Evolutionary conservation across 768 basidiomycete species (phyloP), one percentile per base, ranked within the genome.

Genomic region (Xerocomellus intermedius): DNA sequence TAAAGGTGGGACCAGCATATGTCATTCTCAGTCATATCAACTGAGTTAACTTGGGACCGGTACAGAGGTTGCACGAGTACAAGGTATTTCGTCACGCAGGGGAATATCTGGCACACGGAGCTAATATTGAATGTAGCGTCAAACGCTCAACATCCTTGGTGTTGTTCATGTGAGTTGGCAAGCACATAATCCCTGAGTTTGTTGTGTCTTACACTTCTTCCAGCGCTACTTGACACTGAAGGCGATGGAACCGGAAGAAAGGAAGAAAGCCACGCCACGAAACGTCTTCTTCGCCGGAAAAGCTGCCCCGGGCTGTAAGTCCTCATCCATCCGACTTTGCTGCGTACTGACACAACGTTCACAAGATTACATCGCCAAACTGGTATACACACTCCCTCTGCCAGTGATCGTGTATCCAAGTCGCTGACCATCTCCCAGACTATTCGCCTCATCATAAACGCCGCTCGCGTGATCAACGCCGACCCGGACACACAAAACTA

Each of bases 281-380:
- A 94, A 93, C 19, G 88, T 93, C n/a, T 90, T 99, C 79, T 98
- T 99, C 60, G 96, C 93, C 32, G 96, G 97, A 59, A 98, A 98
- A 71, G 94, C 96, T 50, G 96, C 96, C 0, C 96, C 96, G 37
- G 95, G 86, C 54, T 93, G 87, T 89, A 67, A 66, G 86, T 75
- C 8, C 19, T 26, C 14, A 17, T 19, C 30, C 35, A 26, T 38
- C n/a, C 14, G 13, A 19, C n/a, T 21, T 38, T 19, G 17, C 28
- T 48, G 12, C 19, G 47, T 22, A 10, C 57, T 56, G 51, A 69
- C 38, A 17, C 13, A 13, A 49, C 17, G 12, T 42, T 16, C 37
- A 10, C 16, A 43, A 89, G 89, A 95, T 68, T 94, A 90, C 74
- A 88, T 94, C 58, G 95, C 95, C 22, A 98, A 98, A 74, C 78